A percentile compares a stretch with the other conserved stretches of the same genome.
These are phyloP conservation scores for Phoenix dactylifera DNA, from an alignment of 176 grass and related monocot species.

Conservation along the genomic window DNA sequence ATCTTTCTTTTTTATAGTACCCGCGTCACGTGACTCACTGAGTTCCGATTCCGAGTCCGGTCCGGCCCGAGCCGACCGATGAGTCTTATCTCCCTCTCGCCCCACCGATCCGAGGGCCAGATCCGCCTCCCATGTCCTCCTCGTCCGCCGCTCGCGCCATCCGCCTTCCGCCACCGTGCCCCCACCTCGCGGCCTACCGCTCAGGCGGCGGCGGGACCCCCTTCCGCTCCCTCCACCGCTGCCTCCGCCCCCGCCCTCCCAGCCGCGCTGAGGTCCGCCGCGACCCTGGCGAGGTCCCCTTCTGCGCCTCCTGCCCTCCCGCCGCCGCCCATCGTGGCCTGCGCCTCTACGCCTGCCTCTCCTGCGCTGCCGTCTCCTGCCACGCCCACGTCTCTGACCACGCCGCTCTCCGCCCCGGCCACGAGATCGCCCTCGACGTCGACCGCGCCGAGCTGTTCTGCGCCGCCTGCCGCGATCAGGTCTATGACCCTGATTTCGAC, in stretches of 20 bases:
- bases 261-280: constrained; percentile 61
- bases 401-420: constrained; percentile 32
- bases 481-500: constrained; percentile 92
- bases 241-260: constrained; percentile 57
- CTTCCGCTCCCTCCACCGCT: constrained; percentile 73
- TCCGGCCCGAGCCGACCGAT: neutral
- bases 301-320: constrained; percentile 43
- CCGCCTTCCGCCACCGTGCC: constrained; percentile 49
- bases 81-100: neutral
- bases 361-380: constrained; percentile 73
- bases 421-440: constrained; percentile 89
- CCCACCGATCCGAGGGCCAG: neutral
- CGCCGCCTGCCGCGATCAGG: constrained; percentile 66
- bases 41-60: neutral
- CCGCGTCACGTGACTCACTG: too few relatives aligned
- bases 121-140: constrained; percentile 3
- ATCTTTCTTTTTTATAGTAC: too few relatives aligned
- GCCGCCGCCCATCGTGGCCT: constrained; percentile 7
- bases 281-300: constrained; percentile 52
- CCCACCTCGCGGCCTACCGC: constrained; percentile 66
- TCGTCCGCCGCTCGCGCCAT: neutral
- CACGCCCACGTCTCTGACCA: constrained; percentile 45
- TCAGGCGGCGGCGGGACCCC: constrained; percentile 16
- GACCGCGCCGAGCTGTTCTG: constrained; percentile 85
- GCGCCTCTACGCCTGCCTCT: constrained; percentile 60